These are phyloP conservation scores for Mycena polygramma DNA, from an alignment of 768 basidiomycete species.

Conservation along the genomic window DNA sequence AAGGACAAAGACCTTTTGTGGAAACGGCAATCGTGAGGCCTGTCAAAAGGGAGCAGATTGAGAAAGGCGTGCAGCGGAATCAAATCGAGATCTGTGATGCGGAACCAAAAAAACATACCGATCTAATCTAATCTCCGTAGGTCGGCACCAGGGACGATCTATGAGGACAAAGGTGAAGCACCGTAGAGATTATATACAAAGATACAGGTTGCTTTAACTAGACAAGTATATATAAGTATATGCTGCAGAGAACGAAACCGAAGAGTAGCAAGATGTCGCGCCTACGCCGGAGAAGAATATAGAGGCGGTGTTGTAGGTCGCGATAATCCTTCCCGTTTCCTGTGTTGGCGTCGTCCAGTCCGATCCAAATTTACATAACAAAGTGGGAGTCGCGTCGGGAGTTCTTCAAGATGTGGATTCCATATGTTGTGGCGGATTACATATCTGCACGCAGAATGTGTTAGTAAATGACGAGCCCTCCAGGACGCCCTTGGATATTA, in stretches of 20 bases:
- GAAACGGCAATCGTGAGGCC: slow-evolving; percentile 3
- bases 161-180: not conserved
- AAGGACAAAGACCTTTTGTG: slow-evolving; percentile 8
- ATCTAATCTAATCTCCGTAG: not conserved
- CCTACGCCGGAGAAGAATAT: no score
- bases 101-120: not conserved
- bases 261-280: not conserved
- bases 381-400: not conserved
- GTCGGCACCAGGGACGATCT: no score
- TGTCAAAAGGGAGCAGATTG: not conserved
- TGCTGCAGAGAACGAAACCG: not conserved
- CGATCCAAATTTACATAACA: not conserved
- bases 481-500: not conserved
- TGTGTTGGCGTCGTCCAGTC: not conserved
- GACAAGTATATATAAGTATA: not conserved
- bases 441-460: no score
- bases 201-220: not conserved
- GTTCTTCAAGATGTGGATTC: not conserved
- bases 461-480: no score
- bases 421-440: not conserved
- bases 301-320: not conserved
- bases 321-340: not conserved
- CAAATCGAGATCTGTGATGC: not conserved
- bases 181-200: not conserved
- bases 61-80: not conserved